These are phyloP conservation scores for Claviceps spartinae DNA, from an alignment of 2,329 filamentous ascomycete genomes.

Conservation along the genomic window DNA sequence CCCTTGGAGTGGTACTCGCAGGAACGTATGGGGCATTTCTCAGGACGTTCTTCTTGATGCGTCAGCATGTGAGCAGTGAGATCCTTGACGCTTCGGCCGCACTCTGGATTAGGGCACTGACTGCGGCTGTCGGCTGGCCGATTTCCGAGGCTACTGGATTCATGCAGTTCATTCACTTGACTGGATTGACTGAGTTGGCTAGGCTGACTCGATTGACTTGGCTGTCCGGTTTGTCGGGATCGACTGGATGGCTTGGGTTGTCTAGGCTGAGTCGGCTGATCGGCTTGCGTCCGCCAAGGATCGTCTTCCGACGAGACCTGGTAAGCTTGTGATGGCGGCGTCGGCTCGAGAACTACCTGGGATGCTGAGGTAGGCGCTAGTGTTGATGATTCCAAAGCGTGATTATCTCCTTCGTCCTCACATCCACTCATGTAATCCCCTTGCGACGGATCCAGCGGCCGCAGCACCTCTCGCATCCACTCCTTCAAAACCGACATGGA, in stretches of 20 bases:
- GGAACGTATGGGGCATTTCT: constrained; percentile 87
- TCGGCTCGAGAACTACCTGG: constrained; percentile 7
- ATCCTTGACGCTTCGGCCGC: constrained; percentile 47
- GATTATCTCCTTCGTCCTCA: constrained; percentile 28
- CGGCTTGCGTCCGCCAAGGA: constrained; percentile 13
- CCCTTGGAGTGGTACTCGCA: constrained; percentile 93
- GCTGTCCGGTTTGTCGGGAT: no score
- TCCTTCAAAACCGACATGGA: constrained; percentile 44
- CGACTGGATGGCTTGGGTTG: no score
- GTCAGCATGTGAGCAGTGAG: constrained; percentile 87
- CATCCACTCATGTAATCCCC: constrained; percentile 10
- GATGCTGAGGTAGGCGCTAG: neutral
- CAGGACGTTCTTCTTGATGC: constrained; percentile 82
- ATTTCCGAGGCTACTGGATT: constrained; percentile 8
- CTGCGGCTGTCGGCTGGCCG: constrained; percentile 27
- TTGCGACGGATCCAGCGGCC: constrained; percentile 26
- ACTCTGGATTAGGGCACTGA: constrained; percentile 43
- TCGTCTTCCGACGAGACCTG: constrained; percentile 8
- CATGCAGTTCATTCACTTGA: no score
- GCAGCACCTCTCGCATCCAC: constrained; percentile 47
- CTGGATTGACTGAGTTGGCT: no score
- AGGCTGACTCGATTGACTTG: no score
- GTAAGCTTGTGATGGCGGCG: constrained; percentile 3
- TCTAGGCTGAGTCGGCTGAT: constrained; percentile 9
- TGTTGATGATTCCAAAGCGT: constrained; percentile 4